Evolutionary conservation across 495 filamentous ascomycete genomes (phyloP), one percentile per base, ranked within the genome.

Genomic region (Penicillium maclennaniae): DNA sequence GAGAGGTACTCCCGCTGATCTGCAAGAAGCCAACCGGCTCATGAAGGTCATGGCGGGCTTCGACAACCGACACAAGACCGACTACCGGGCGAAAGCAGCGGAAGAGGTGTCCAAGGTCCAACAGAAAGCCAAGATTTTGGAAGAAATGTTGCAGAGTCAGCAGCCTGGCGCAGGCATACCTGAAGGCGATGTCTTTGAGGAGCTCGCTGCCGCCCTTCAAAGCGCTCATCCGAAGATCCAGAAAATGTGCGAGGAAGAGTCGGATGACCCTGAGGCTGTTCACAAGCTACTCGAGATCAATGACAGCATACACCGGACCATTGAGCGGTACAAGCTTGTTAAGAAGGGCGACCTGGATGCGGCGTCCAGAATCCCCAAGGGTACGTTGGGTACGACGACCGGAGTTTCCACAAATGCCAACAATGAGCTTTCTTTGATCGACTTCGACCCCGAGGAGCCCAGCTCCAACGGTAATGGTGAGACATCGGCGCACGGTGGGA

Each of bases 41-140:
- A 98, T 98, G 93, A 98, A 98, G 71, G 81, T 98, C 40, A 97
- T 98, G 93, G 93, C 93, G 23, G 93, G 93, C 54, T 97, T 87
- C 68, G 93, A 97, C 68, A 95, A 88, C 40, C 75, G 90, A 58
- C 87, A 90, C 57, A 97, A 97, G 71, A 96, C 95, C 5, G 93
- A 98, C 70, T 98, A 97, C 65, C 84, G 93, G 56, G 93, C 93
- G 27, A 97, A 97, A 73, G 93, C 93, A 2, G 93, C 93, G 8
- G 92, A 97, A 65, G 93, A 97, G 48, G 91, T 97, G 3, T 79
- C 80, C 51, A 95, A 89, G 72, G 89, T 98, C 42, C 92, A 96
- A 65, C 88, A 80, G 61, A 98, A 98, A 65, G 93, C 93, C 8
- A 84, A 84, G 65, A 71, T 98, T 47, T 65, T 98, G 44, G 93